Evolutionary conservation across 2,329 filamentous ascomycete species (phyloP).

Genomic region (Alternaria incomplexa): DNA sequence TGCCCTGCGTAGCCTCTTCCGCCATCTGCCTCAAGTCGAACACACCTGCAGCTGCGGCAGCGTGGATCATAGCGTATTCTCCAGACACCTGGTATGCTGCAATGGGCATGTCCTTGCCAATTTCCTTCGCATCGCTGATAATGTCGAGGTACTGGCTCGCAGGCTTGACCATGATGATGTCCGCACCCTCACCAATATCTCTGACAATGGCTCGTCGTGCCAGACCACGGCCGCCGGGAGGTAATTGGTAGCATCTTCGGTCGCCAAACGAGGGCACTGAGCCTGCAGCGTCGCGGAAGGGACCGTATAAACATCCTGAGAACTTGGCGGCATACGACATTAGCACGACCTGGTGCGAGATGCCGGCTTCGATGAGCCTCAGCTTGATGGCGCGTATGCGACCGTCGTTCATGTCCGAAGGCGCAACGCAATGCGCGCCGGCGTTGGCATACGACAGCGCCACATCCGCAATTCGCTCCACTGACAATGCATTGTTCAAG

Average conservation of each 20-base stretch:
- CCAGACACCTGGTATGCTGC: slow-evolving; percentile 97
- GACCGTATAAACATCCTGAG: slow-evolving; percentile 93
- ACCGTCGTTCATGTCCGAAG: slow-evolving; percentile 98
- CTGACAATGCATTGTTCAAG: slow-evolving; percentile 90
- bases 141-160: slow-evolving; percentile 96
- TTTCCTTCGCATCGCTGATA: slow-evolving; percentile 94
- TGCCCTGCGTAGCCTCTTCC: slow-evolving; percentile 92
- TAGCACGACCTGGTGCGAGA: slow-evolving; percentile 86
- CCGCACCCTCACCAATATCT: slow-evolving; percentile 91
- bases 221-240: slow-evolving; percentile 87
- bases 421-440: slow-evolving; percentile 94
- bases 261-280: slow-evolving; percentile 92
- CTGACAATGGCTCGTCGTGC: slow-evolving; percentile 87
- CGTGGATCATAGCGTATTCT: slow-evolving; percentile 98
- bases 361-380: slow-evolving; percentile 92
- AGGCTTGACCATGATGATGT: slow-evolving; percentile 99
- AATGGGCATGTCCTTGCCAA: slow-evolving; percentile 88
- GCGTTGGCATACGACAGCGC: slow-evolving; percentile 96
- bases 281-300: slow-evolving; percentile 94
- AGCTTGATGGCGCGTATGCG: slow-evolving; percentile 97
- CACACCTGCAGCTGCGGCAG: slow-evolving; percentile 91
- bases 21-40: slow-evolving; percentile 96
- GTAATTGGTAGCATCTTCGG: slow-evolving; percentile 94
- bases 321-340: slow-evolving; percentile 99
- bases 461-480: slow-evolving; percentile 95